A percentile compares a stretch with the other conserved stretches of the same genome.
Conservation (phyloP, 257 asterid species). For the Jasminum sambac region DNA sequence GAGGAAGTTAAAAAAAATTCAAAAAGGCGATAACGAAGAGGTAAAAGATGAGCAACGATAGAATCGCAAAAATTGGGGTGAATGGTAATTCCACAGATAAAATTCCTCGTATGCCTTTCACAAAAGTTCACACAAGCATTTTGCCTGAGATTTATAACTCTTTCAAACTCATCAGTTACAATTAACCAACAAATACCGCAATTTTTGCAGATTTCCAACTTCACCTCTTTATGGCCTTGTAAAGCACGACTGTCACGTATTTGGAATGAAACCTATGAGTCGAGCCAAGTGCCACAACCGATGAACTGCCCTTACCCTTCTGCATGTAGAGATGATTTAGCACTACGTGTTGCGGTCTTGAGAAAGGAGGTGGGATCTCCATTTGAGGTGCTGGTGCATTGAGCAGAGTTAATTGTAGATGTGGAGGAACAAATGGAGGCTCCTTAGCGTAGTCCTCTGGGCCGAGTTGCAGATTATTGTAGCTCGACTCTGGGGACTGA, state of each 20-base stretch:
- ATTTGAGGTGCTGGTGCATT: conserved; percentile 76
- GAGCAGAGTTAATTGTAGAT: conserved; percentile 76
- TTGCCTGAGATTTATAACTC: background rate
- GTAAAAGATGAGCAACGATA: background rate
- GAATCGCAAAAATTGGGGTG: background rate
- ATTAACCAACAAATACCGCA: conserved; percentile 17
- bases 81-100: background rate
- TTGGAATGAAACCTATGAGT: conserved; percentile 86
- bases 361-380: conserved; percentile 85
- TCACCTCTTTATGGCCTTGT: conserved; percentile 98
- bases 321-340: conserved; percentile 99
- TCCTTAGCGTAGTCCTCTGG: conserved; percentile 89
- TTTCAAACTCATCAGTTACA: conserved; percentile 31
- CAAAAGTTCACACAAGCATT: background rate
- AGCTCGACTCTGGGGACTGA: conserved; percentile 91
- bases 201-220: conserved; percentile 8
- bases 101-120: background rate
- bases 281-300: conserved; percentile 94
- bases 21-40: background rate
- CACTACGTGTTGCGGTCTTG: conserved; percentile 94
- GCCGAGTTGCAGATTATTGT: conserved; percentile 62
- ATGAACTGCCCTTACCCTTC: conserved; percentile 73
- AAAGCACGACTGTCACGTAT: conserved; percentile 93
- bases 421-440: conserved; percentile 93
- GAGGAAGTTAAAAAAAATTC: background rate